Percentiles rank a stretch among this genome's conserved stretches.
These are phyloP conservation scores for Puccinia polysora DNA, from an alignment of 1,284 basidiomycete species.

Conservation along the genomic window DNA sequence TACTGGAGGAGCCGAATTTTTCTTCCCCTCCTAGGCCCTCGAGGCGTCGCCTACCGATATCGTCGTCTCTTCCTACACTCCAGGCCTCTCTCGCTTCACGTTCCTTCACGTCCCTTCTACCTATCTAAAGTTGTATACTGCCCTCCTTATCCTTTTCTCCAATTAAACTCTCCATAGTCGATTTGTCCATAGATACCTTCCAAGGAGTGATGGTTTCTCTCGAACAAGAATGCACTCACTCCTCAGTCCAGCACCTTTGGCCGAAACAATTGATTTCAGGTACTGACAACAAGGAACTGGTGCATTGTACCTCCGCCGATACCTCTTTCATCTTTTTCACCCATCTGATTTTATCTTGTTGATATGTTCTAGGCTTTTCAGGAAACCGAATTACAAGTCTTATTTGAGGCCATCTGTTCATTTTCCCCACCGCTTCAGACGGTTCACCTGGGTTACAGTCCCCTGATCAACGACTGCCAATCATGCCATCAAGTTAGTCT, in stretches of 20 bases:
- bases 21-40: too few species aligned
- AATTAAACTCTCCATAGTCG: neutral
- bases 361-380: neutral
- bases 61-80: too few species aligned
- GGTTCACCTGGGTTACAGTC: neutral
- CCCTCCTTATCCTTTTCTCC: neutral
- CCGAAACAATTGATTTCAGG: neutral
- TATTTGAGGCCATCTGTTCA: conserved; percentile 16
- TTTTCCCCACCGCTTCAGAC: conserved; percentile 5
- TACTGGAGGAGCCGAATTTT: too few species aligned
- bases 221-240: conserved; percentile 5
- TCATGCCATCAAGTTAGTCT: neutral
- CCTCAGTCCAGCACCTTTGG: conserved; percentile 21
- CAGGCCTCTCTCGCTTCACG: too few species aligned
- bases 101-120: too few species aligned
- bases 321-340: neutral
- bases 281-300: neutral
- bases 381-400: neutral
- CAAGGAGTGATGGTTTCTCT: conserved; percentile 1
- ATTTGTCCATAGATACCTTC: conserved; percentile 11
- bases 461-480: conserved; percentile 10
- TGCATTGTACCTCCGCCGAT: neutral
- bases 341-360: too few species aligned
- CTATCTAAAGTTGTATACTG: neutral
- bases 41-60: too few species aligned